Evolutionary conservation across 805 yeast genomes (phyloP).

Genomic region (Lachancea nothofagi): DNA sequence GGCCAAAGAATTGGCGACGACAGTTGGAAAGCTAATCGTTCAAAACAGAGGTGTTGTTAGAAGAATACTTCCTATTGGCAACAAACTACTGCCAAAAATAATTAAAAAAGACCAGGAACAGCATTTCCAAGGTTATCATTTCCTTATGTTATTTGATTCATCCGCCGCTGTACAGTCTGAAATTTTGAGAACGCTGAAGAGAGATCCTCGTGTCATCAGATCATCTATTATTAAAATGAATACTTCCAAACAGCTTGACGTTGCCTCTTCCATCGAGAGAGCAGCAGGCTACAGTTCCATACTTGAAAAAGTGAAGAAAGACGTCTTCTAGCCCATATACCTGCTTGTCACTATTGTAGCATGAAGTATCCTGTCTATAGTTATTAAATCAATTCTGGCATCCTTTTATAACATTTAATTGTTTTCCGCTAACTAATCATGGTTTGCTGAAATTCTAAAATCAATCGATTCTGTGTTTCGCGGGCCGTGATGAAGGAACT

Average conservation of each 20-base stretch:
- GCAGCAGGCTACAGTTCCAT: constrained; percentile 28
- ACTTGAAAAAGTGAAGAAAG: constrained; percentile 19
- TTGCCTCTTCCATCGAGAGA: constrained; percentile 53
- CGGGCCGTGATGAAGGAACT: constrained; percentile 18
- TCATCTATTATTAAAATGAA: constrained; percentile 64
- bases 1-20: constrained; percentile 57
- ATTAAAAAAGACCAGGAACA: constrained; percentile 80
- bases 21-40: constrained; percentile 76
- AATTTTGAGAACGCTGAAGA: constrained; percentile 68
- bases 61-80: constrained; percentile 72
- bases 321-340: background rate
- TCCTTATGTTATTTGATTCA: constrained; percentile 79
- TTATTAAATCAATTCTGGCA: no score
- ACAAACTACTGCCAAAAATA: constrained; percentile 71
- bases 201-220: constrained; percentile 88
- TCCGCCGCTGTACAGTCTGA: constrained; percentile 84
- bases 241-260: constrained; percentile 46
- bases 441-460: background rate
- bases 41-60: constrained; percentile 93
- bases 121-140: constrained; percentile 87
- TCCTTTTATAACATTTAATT: no score
- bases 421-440: background rate
- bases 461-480: constrained; percentile 22
- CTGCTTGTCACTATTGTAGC: background rate
- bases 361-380: constrained; percentile 5